These are phyloP conservation scores for Globisporangium apiculatum DNA, from an alignment of 352 stramenopile genomes.

Conservation along the genomic window DNA sequence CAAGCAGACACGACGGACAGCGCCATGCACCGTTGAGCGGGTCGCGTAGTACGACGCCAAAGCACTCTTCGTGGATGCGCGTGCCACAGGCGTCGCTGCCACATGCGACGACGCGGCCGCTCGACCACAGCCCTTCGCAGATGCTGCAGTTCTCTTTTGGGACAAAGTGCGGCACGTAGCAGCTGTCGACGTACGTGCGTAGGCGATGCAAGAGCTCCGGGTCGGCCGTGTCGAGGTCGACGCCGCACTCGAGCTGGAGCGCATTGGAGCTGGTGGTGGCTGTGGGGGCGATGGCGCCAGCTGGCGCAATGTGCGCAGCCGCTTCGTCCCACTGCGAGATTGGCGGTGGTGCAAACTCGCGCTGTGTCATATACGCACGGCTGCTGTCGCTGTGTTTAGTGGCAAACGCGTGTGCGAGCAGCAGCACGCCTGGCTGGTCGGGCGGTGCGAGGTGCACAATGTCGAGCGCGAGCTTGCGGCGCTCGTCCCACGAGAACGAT, in stretches of 20 bases:
- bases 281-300: neutral
- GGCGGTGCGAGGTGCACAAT: conserved; percentile 62
- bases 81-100: conserved; percentile 60
- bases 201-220: conserved; percentile 46
- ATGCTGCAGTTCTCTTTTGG: conserved; percentile 72
- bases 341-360: neutral
- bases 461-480: conserved; percentile 48
- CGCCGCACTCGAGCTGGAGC: conserved; percentile 48
- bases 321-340: conserved; percentile 21
- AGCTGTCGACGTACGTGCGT: conserved; percentile 69
- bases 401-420: conserved; percentile 43
- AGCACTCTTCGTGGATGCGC: conserved; percentile 79
- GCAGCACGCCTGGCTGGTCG: conserved; percentile 55
- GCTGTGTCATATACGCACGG: conserved; percentile 9
- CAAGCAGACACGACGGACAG: conserved; percentile 73
- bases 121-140: conserved; percentile 81
- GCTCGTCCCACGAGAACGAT: conserved; percentile 64
- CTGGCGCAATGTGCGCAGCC: conserved; percentile 4
- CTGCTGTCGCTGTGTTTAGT: conserved; percentile 17
- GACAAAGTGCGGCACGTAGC: conserved; percentile 69
- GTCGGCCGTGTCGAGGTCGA: conserved; percentile 56
- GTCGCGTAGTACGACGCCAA: conserved; percentile 60
- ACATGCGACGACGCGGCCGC: conserved; percentile 53
- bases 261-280: neutral
- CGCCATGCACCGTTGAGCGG: conserved; percentile 49